These are phyloP conservation scores for Penicillium sp. DNA, from an alignment of 2,329 filamentous ascomycete species.

Conservation along the genomic window DNA sequence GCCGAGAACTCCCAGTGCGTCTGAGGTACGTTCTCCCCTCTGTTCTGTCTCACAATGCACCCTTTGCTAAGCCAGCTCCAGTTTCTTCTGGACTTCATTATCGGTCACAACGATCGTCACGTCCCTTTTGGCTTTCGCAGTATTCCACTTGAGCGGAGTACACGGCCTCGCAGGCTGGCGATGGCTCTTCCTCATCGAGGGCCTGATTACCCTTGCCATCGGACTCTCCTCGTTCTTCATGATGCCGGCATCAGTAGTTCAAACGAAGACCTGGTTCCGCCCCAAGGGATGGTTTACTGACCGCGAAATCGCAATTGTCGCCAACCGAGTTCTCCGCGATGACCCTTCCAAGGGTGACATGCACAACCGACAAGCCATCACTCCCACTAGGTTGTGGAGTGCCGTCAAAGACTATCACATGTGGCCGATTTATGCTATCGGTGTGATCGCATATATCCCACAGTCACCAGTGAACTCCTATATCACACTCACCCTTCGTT, in stretches of 20 bases:
- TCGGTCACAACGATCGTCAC: slow-evolving; percentile 37
- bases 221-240: slow-evolving; percentile 57
- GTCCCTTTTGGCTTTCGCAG: slow-evolving; percentile 38
- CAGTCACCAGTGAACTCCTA: slow-evolving; percentile 54
- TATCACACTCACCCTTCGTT: slow-evolving; percentile 60
- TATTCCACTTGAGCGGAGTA: slow-evolving; percentile 38
- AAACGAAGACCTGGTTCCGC: slow-evolving; percentile 58
- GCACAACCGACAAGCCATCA: slow-evolving; percentile 62
- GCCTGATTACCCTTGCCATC: slow-evolving; percentile 54
- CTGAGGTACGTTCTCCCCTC: slow-evolving; percentile 40
- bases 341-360: slow-evolving; percentile 61
- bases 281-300: slow-evolving; percentile 62
- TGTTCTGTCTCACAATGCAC: not conserved
- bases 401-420: slow-evolving; percentile 61
- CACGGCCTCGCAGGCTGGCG: slow-evolving; percentile 39
- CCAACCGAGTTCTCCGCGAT: slow-evolving; percentile 61
- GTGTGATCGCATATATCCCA: slow-evolving; percentile 57
- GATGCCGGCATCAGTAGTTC: slow-evolving; percentile 56
- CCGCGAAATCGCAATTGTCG: slow-evolving; percentile 61
- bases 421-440: slow-evolving; percentile 58
- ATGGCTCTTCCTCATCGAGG: slow-evolving; percentile 61
- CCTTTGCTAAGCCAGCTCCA: slow-evolving; percentile 21
- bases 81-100: slow-evolving; percentile 68
- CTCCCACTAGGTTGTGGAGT: slow-evolving; percentile 52
- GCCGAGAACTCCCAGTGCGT: slow-evolving; percentile 63